phyloP scores from a whole-genome alignment of 768 basidiomycete species.

The Trametes cubensis region DNA sequence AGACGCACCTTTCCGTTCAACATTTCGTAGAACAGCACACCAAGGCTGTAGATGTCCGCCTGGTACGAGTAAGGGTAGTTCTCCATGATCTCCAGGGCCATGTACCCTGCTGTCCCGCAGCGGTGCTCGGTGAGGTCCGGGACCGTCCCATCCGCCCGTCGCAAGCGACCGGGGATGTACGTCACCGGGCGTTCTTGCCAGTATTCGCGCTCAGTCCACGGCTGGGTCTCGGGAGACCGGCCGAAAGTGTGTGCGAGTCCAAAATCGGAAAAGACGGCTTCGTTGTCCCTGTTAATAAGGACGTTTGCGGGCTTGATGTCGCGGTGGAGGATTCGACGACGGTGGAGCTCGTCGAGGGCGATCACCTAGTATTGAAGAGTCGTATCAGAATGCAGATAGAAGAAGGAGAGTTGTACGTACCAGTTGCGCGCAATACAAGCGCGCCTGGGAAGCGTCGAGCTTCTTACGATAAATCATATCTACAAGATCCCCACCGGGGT shows the following conservation, averaged over 20 bases:
- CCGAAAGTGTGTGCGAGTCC: conserved; percentile 32
- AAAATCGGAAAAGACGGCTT: conserved; percentile 30
- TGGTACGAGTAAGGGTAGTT: conserved; percentile 40
- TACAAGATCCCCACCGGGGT: not conserved
- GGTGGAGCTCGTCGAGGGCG: conserved; percentile 25
- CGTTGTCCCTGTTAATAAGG: conserved; percentile 22
- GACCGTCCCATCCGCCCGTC: not conserved
- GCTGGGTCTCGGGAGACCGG: not conserved
- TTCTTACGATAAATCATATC: not conserved
- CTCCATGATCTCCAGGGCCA: conserved; percentile 47
- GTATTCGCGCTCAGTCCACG: conserved; percentile 5
- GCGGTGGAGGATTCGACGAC: conserved; percentile 29
- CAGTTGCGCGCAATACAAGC: conserved; percentile 22
- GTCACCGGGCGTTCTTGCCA: conserved; percentile 22
- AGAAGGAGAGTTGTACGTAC: conserved; percentile 4
- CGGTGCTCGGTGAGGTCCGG: not conserved
- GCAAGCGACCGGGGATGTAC: not conserved
- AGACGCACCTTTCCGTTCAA: conserved; percentile 21
- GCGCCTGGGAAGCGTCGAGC: not conserved
- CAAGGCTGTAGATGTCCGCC: conserved; percentile 48
- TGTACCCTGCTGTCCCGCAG: conserved; percentile 50
- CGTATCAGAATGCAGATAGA: no score
- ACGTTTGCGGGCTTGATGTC: conserved; percentile 36
- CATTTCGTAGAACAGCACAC: conserved; percentile 39
- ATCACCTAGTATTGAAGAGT: conserved; percentile 11